Evolutionary conservation across 2,329 filamentous ascomycete genomes (phyloP).

Genomic region (Penicillium sp.): DNA sequence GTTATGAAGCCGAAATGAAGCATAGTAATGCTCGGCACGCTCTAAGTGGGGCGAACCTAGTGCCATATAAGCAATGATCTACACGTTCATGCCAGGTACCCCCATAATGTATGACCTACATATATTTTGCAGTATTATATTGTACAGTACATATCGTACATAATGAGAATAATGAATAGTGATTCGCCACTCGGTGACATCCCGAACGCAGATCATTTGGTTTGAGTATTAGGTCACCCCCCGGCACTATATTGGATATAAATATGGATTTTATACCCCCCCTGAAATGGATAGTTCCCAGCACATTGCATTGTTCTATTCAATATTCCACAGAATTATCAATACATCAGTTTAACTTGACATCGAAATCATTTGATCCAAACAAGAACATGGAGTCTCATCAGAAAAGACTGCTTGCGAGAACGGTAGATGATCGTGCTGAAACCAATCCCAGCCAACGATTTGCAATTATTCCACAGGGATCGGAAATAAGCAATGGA

Average conservation of each 20-base stretch:
- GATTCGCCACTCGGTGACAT: background rate
- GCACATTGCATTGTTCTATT: background rate
- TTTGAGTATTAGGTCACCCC: background rate
- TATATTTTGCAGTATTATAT: background rate
- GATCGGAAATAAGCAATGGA: constrained; percentile 18
- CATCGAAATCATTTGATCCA: background rate
- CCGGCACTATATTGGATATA: background rate
- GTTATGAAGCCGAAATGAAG: constrained; percentile 4
- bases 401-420: constrained; percentile 17
- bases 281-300: background rate
- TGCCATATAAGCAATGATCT: background rate
- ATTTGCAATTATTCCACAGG: constrained; percentile 17
- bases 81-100: background rate
- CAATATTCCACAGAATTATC: background rate
- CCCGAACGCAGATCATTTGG: background rate
- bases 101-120: background rate
- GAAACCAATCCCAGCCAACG: constrained; percentile 10
- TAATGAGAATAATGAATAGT: background rate
- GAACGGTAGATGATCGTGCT: constrained; percentile 4
- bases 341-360: background rate
- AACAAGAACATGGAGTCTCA: background rate
- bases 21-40: background rate
- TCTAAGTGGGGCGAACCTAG: background rate
- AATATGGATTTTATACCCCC: background rate
- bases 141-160: background rate